Base-by-base conservation (phyloP, 768 basidiomycete species). In the Boletus pseudo-olivaceus region DNA sequence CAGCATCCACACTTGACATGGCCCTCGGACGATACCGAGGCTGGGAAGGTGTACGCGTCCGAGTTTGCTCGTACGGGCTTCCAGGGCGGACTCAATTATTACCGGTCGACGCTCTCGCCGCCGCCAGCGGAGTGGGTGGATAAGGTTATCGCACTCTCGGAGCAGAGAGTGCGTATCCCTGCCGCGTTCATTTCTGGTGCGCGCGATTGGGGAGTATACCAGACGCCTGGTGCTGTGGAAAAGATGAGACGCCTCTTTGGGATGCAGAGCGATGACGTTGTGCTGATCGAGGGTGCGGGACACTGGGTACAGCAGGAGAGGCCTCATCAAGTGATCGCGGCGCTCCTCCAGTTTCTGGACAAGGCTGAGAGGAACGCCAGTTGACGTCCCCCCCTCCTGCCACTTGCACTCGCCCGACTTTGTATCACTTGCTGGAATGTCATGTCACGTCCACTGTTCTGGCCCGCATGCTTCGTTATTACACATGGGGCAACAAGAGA, bases 221-320 rank as follows among this genome's bases (percentile, higher is more conserved):
- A 84, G 65, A 51, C 53, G 0, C 83, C 82, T 4, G 80, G 80
- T 0, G 77, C 73, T 2, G 54, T 70, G 32, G 76, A 79, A 37
- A 68, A 67, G 62, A 80, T 83, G 83, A 51, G 17, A 29, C 45
- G 34, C 42, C 33, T 23, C 30, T 62, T 59, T 48, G 59, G 59
- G 20, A 79, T 81, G 75, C 58, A 59, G 20, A 67, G 70, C 34
- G 74, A 78, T 33, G 75, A 78, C 33, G 73, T 83, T 32, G 74
- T 82, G n/a, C 55, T 86, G 40, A 67, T 85, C 9, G 69, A 77
- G 2, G 78, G 77, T 4, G 82, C 82, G 0, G 85, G 84, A 0
- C 85, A 85, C 66, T 84, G 84, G 84, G 81, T 79, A 17, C 82
- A 82, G 62, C 82, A 85, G 62, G 84, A 84, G 62, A 57, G 72